Evolutionary conservation across 2,329 filamentous ascomycete genomes (phyloP).

Genomic region (Cladobotryum mycophilum): DNA sequence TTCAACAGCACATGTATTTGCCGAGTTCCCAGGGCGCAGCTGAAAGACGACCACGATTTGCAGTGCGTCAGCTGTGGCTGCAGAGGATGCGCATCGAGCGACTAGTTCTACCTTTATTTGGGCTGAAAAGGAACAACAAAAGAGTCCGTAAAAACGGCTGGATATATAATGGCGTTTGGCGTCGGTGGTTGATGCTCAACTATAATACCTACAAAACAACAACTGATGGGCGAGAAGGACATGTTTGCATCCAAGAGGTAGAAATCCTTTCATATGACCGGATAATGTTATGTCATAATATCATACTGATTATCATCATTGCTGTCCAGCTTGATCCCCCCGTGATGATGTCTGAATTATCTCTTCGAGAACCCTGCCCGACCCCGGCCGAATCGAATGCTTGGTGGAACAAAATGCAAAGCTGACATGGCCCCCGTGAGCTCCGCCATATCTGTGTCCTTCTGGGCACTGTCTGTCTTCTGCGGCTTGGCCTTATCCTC

Average conservation of each 20-base stretch:
- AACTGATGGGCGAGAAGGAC: not conserved
- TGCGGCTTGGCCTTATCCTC: constrained; percentile 13
- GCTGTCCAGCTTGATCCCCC: constrained; percentile 17
- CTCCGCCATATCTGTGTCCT: constrained; percentile 53
- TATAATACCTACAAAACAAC: constrained; percentile 1
- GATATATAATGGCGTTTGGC: constrained; percentile 11
- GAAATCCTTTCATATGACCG: constrained; percentile 28
- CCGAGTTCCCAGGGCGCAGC: constrained; percentile 78
- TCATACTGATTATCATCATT: constrained; percentile 27
- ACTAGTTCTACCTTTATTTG: constrained; percentile 40
- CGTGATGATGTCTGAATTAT: constrained; percentile 28
- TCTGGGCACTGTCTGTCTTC: constrained; percentile 18
- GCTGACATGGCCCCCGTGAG: constrained; percentile 64
- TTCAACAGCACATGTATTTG: constrained; percentile 98
- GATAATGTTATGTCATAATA: constrained; percentile 22
- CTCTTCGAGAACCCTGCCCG: constrained; percentile 47
- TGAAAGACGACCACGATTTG: constrained; percentile 86
- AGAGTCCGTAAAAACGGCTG: not conserved
- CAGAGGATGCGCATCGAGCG: constrained; percentile 79
- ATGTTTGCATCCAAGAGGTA: constrained; percentile 25
- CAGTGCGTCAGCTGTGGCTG: constrained; percentile 96
- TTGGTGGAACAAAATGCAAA: constrained; percentile 63
- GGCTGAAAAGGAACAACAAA: not conserved
- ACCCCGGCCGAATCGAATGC: constrained; percentile 57
- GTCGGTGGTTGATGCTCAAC: constrained; percentile 7